A percentile compares a stretch with the other conserved stretches of the same genome.
These are phyloP conservation scores for Apiotrichum sp. DNA, from an alignment of 1,284 basidiomycete species.

Conservation along the genomic window DNA sequence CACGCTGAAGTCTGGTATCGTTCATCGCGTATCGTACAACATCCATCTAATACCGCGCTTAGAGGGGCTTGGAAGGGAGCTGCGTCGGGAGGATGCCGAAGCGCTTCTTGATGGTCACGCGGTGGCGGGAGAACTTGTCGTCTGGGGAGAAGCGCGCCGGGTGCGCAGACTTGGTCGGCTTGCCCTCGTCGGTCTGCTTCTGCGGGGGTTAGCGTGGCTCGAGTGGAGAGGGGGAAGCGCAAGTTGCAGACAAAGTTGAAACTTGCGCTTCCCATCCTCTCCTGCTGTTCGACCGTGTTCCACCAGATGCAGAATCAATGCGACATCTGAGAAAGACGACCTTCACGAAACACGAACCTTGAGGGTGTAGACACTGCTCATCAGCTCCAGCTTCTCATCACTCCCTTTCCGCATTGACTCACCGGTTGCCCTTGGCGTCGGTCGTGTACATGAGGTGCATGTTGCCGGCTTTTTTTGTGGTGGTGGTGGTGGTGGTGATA, in stretches of 20 bases:
- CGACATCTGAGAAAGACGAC: background rate
- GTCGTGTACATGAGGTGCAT: conserved; percentile 95
- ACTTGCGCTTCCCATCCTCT: background rate
- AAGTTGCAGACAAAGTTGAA: too few species aligned
- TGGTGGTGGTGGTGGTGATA: background rate
- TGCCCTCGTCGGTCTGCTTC: conserved; percentile 75
- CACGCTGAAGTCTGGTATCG: background rate
- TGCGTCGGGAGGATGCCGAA: conserved; percentile 81
- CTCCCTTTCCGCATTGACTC: conserved; percentile 6
- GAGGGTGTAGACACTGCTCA: conserved; percentile 63
- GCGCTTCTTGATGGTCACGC: conserved; percentile 92
- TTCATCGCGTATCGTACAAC: conserved; percentile 16
- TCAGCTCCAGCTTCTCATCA: background rate
- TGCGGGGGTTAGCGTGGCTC: conserved; percentile 36
- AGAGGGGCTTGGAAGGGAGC: conserved; percentile 80
- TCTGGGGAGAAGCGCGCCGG: conserved; percentile 95
- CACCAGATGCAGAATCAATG: background rate
- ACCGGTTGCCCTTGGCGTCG: conserved; percentile 64
- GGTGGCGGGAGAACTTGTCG: conserved; percentile 94
- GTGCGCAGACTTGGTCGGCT: conserved; percentile 86
- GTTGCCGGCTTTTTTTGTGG: conserved; percentile 27
- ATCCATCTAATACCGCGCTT: conserved; percentile 32
- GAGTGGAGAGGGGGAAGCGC: too few species aligned
- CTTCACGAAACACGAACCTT: conserved; percentile 54
- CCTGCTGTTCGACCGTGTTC: background rate